These are phyloP conservation scores for Nicotiana paniculata DNA, from an alignment of 257 asterid genomes.

Conservation along the genomic window DNA sequence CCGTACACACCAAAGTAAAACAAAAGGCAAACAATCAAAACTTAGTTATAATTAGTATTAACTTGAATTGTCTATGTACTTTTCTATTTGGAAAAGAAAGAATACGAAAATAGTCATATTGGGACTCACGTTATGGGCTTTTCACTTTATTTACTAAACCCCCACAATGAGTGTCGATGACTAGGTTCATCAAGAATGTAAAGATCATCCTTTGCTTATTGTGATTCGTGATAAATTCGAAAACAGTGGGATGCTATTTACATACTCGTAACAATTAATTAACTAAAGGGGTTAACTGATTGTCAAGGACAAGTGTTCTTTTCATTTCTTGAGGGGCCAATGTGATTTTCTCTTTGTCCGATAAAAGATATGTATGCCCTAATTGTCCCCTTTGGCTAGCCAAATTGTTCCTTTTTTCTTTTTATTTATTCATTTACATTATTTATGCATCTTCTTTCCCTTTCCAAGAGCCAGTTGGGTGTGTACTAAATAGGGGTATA, in stretches of 20 bases:
- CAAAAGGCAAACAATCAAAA: not conserved
- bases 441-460: not conserved
- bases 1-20: too few species aligned
- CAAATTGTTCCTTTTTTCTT: not conserved
- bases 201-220: not conserved
- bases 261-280: not conserved
- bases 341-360: not conserved
- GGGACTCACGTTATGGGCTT: too few species aligned
- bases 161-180: too few species aligned
- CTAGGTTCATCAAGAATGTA: too few species aligned
- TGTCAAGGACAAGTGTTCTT: not conserved
- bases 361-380: not conserved
- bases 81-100: too few species aligned
- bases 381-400: not conserved
- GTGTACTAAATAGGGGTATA: not conserved
- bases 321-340: conserved; percentile 1
- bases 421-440: not conserved
- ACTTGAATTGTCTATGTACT: not conserved
- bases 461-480: not conserved
- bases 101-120: too few species aligned
- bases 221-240: not conserved
- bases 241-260: not conserved
- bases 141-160: too few species aligned
- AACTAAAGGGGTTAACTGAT: not conserved
- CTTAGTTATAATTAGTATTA: not conserved